phyloP scores from a whole-genome alignment of 2,329 filamentous ascomycete species.

The Aspergillus pseudonomiae region DNA sequence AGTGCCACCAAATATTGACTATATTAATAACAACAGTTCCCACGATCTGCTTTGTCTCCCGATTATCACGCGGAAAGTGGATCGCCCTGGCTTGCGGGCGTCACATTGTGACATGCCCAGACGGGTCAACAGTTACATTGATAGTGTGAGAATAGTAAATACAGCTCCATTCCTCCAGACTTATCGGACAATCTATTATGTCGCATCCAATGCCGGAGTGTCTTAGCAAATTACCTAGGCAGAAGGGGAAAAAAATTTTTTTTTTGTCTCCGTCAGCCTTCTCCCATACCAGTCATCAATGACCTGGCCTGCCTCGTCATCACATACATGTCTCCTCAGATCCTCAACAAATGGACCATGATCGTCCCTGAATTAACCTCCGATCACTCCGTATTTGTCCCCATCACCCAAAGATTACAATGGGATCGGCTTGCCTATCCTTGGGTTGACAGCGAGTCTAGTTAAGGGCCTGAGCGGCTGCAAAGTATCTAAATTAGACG shows the following conservation, averaged over 20 bases:
- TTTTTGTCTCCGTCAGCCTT: neutral
- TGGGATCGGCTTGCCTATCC: conserved; percentile 2
- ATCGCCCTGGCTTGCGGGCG: conserved; percentile 3
- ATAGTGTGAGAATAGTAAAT: neutral
- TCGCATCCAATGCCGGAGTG: neutral
- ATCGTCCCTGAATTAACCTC: neutral
- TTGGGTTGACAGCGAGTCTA: conserved; percentile 1
- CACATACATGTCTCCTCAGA: conserved; percentile 14
- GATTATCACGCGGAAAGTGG: conserved; percentile 10
- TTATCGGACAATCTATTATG: conserved; percentile 3
- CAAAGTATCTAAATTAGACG: conserved; percentile 1
- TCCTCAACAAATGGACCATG: neutral
- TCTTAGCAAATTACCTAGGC: neutral
- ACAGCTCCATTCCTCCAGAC: conserved; percentile 1
- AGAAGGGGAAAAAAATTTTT: neutral
- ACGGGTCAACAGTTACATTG: conserved; percentile 1
- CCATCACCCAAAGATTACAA: neutral
- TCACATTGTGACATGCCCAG: conserved; percentile 4
- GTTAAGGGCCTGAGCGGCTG: conserved; percentile 1
- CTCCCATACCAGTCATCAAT: neutral
- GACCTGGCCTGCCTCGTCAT: neutral
- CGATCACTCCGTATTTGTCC: neutral
- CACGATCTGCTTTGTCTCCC: conserved; percentile 8
- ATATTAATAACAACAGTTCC: conserved; percentile 4
- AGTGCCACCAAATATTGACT: neutral